phyloP scores from a whole-genome alignment of 2,329 filamentous ascomycete species.

The Uncinocarpus reesii region DNA sequence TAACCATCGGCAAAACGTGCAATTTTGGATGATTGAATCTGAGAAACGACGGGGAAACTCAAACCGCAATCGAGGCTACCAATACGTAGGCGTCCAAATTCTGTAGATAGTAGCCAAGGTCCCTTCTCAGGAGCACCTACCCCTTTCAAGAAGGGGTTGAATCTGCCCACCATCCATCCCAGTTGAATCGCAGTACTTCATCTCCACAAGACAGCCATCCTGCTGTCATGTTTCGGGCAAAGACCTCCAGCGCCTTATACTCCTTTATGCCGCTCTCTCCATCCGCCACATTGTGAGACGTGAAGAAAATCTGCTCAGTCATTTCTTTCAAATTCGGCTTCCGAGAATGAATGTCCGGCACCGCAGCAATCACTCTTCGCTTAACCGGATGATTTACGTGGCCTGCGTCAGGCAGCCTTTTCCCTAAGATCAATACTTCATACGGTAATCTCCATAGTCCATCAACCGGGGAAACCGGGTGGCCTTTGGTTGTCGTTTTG shows the following conservation, averaged over 20 bases:
- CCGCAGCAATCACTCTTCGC: slow-evolving; percentile 46
- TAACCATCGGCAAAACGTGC: no score
- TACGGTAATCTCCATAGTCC: slow-evolving; percentile 52
- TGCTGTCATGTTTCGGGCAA: slow-evolving; percentile 48
- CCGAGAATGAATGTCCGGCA: slow-evolving; percentile 55
- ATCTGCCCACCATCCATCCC: slow-evolving; percentile 41
- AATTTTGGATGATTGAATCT: no score
- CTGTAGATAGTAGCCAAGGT: no score
- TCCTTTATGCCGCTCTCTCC: slow-evolving; percentile 15
- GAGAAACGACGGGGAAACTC: no score
- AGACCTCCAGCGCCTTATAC: slow-evolving; percentile 50
- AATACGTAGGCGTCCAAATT: no score
- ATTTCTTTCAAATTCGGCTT: slow-evolving; percentile 52
- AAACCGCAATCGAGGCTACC: no score
- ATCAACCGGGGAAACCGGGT: slow-evolving; percentile 43
- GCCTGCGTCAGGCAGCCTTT: slow-evolving; percentile 7
- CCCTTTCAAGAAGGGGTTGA: background rate
- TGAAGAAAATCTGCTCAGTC: slow-evolving; percentile 41
- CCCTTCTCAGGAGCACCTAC: background rate
- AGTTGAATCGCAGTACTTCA: slow-evolving; percentile 53
- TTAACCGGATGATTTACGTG: slow-evolving; percentile 22
- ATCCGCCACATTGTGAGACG: background rate
- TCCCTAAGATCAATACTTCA: slow-evolving; percentile 45
- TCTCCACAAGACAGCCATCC: slow-evolving; percentile 55
- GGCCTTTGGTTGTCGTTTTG: slow-evolving; percentile 47